Conservation (phyloP, 352 stramenopile species). For the Phytophthora tentaculata region DNA sequence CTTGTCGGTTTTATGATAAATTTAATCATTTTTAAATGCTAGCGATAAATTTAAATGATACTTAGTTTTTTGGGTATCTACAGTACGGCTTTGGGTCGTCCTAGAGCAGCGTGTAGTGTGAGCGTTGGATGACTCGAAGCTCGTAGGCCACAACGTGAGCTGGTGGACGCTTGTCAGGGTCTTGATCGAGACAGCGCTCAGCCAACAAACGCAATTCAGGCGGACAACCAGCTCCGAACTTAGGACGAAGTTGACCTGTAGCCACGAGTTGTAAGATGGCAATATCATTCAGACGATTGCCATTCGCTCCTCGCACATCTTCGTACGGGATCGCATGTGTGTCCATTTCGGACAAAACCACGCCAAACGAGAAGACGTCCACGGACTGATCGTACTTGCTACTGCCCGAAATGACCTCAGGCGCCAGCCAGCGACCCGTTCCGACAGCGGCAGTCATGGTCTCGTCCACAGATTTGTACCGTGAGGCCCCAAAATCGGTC, state of each 20-base stretch:
- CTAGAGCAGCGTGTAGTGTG: slow-evolving; percentile 5
- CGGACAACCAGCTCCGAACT: slow-evolving; percentile 49
- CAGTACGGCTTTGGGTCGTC: too few species aligned
- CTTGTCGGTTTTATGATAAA: neutral
- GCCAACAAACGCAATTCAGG: slow-evolving; percentile 45
- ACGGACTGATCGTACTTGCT: slow-evolving; percentile 55
- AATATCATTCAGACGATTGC: slow-evolving; percentile 46
- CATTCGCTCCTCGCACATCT: slow-evolving; percentile 36
- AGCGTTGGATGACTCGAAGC: slow-evolving; percentile 32
- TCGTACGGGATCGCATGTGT: slow-evolving; percentile 66
- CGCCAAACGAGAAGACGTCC: slow-evolving; percentile 61
- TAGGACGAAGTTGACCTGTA: slow-evolving; percentile 45
- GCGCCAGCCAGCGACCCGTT: slow-evolving; percentile 59
- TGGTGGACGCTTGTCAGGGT: slow-evolving; percentile 45
- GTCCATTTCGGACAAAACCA: slow-evolving; percentile 66
- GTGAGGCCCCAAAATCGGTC: slow-evolving; percentile 52
- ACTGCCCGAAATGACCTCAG: slow-evolving; percentile 54
- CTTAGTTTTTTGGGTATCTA: neutral
- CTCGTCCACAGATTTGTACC: slow-evolving; percentile 42
- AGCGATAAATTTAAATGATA: too few species aligned
- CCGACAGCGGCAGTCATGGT: slow-evolving; percentile 64
- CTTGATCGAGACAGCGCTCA: slow-evolving; percentile 46
- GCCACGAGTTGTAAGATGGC: slow-evolving; percentile 64
- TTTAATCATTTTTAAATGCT: too few species aligned
- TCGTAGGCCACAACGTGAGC: slow-evolving; percentile 58